Evolutionary conservation across 78 protist genomes (phyloP), one percentile per base, ranked within the genome.

Genomic region (Ministeria vibrans): DNA sequence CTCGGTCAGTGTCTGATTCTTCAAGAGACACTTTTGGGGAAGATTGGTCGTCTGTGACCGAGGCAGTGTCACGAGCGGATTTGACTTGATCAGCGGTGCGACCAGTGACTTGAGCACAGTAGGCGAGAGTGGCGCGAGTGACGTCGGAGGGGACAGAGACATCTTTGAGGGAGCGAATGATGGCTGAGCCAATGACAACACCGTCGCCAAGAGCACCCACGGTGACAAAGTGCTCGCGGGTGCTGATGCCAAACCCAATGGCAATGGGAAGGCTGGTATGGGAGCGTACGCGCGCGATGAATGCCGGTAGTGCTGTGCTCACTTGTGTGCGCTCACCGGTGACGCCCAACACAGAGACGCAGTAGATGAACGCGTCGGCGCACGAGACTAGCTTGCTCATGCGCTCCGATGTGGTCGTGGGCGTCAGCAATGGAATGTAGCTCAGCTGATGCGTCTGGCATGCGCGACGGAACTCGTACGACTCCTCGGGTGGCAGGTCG

Each of bases 401-500:
- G 59, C 94, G 83, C 51, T 81, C 80, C 43, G 76, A 71, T 13
- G 84, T 64, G 27, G 90, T 81, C 45, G 94, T 87, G 78, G 89
- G 92, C n/a, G 86, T 45, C 36, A 82, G 43, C 15, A 83, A 81
- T 27, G 86, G 86, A 18, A 83, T 66, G 38, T 30, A 70, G 27
- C 66, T 11, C 27, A 83, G 68, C 0, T 68, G 64, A 41, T 66
- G 28, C 32, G 7, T 69, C 38, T 25, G 11, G 88, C 80, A 73
- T 34, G 6, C 42, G 30, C 11, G 39, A 25, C 71, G 18, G 70
- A 83, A 68, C 28, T 9, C 27, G n/a, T 3, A 0, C 25, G 78
- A 69, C 75, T 86, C 91, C 72, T 92, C 95, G 2, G 87, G 88
- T 18, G 95, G 95, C 46, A 92, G 69, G 59, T 92, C 95, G 3